A percentile compares a stretch with the other conserved stretches of the same genome.
These are phyloP conservation scores for Opeltia flavorubescens DNA, from an alignment of 495 filamentous ascomycete species.

Conservation along the genomic window DNA sequence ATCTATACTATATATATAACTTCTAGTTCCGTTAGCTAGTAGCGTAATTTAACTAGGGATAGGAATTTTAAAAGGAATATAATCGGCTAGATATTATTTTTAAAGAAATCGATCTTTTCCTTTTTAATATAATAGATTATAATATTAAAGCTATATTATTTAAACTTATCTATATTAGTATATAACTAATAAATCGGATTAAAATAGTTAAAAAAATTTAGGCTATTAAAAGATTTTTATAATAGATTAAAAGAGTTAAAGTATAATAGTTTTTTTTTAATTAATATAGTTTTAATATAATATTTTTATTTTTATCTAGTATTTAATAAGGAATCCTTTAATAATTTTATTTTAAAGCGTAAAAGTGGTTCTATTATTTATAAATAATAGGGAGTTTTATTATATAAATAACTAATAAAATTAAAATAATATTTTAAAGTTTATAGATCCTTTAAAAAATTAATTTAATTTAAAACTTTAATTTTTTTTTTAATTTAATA, in stretches of 20 bases:
- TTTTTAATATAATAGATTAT: constrained; percentile 8
- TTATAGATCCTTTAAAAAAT: no score
- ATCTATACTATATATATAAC: background rate
- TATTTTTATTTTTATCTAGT: background rate
- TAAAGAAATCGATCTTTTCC: background rate
- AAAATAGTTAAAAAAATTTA: no score
- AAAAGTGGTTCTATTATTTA: background rate
- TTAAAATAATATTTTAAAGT: background rate
- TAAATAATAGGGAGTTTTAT: constrained; percentile 1
- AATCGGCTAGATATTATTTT: constrained; percentile 3
- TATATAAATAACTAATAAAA: background rate
- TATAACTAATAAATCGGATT: no score
- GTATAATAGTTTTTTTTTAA: background rate
- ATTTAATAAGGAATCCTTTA: background rate
- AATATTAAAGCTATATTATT: constrained; percentile 3
- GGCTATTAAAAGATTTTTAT: background rate
- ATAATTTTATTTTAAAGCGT: background rate
- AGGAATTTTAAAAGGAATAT: constrained; percentile 5
- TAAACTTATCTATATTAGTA: constrained; percentile 3
- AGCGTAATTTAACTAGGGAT: background rate
- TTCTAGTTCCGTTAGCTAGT: constrained; percentile 3
- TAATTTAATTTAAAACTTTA: background rate
- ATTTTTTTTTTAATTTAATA: background rate
- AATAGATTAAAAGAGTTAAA: background rate
- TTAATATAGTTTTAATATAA: background rate